These are phyloP conservation scores for Kodamaea sp. DNA, from an alignment of 1,139 yeast species.

Conservation along the genomic window DNA sequence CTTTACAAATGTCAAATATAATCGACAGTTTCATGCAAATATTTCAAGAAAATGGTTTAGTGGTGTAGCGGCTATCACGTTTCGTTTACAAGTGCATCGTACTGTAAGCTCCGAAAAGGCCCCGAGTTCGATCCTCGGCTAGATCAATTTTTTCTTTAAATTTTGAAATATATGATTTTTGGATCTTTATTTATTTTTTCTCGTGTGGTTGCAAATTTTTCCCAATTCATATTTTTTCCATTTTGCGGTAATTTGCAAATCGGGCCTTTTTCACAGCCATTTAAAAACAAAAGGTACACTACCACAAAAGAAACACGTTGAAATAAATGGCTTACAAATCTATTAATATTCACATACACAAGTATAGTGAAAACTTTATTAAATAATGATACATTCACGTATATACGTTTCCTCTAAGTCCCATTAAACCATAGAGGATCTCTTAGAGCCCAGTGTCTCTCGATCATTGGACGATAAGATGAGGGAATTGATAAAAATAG, in stretches of 20 bases:
- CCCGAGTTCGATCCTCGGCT: constrained; percentile 24
- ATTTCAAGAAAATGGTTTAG: constrained; percentile 16
- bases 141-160: constrained; percentile 14
- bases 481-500: too few species aligned
- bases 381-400: too few species aligned
- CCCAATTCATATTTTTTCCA: background rate
- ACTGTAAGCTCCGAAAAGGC: constrained; percentile 22
- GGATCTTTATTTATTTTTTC: background rate
- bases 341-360: too few species aligned
- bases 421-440: too few species aligned
- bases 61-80: constrained; percentile 25
- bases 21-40: background rate
- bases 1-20: too few species aligned
- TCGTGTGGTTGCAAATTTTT: background rate
- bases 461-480: too few species aligned
- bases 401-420: too few species aligned
- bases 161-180: constrained; percentile 4
- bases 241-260: too few species aligned
- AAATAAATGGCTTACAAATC: too few species aligned
- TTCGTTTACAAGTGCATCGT: constrained; percentile 18
- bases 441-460: too few species aligned
- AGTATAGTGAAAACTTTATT: too few species aligned
- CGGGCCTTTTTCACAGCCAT: background rate
- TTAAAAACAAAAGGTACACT: background rate
- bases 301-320: background rate